Percentiles rank a stretch among this genome's conserved stretches.
Conservation (phyloP, 768 basidiomycete species). For the Vararia minispora region DNA sequence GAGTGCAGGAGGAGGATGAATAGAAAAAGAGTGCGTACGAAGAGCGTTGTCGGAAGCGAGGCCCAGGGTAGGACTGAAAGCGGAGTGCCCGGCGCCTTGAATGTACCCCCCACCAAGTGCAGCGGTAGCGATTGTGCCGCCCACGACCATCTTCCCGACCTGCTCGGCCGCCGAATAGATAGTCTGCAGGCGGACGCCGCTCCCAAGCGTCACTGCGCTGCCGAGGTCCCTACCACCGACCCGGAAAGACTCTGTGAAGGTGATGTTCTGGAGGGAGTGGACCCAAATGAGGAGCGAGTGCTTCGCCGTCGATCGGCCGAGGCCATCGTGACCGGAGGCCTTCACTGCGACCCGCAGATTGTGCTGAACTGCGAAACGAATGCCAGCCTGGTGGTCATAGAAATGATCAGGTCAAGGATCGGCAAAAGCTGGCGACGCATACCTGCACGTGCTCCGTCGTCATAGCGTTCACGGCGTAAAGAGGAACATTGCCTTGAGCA, state of each 20-base stretch:
- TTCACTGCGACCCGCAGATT: slow-evolving; percentile 24
- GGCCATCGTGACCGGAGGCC: slow-evolving; percentile 28
- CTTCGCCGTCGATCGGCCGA: slow-evolving; percentile 32
- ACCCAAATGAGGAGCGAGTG: slow-evolving; percentile 32
- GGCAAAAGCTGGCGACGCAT: no score
- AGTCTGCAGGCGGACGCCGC: slow-evolving; percentile 12
- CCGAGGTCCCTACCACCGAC: slow-evolving; percentile 16
- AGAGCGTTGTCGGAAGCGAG: slow-evolving; percentile 18
- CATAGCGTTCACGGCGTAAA: slow-evolving; percentile 13
- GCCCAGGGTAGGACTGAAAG: slow-evolving; percentile 14
- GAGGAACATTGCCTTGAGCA: slow-evolving; percentile 9
- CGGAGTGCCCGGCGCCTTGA: slow-evolving; percentile 18
- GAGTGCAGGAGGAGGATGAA: not conserved
- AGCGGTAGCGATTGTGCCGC: slow-evolving; percentile 16
- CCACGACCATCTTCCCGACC: slow-evolving; percentile 14
- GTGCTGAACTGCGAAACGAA: slow-evolving; percentile 20
- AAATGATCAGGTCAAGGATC: no score
- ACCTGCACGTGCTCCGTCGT: slow-evolving; percentile 9
- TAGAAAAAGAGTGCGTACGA: slow-evolving; percentile 4
- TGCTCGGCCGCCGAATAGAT: slow-evolving; percentile 13
- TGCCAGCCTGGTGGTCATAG: no score
- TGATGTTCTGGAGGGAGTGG: slow-evolving; percentile 24
- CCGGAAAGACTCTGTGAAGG: slow-evolving; percentile 18
- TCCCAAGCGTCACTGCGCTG: slow-evolving; percentile 16
- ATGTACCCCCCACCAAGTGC: slow-evolving; percentile 15